A percentile compares a stretch with the other conserved stretches of the same genome.
phyloP scores from a whole-genome alignment of 768 basidiomycete genomes.

The Tubosaeta sp. region DNA sequence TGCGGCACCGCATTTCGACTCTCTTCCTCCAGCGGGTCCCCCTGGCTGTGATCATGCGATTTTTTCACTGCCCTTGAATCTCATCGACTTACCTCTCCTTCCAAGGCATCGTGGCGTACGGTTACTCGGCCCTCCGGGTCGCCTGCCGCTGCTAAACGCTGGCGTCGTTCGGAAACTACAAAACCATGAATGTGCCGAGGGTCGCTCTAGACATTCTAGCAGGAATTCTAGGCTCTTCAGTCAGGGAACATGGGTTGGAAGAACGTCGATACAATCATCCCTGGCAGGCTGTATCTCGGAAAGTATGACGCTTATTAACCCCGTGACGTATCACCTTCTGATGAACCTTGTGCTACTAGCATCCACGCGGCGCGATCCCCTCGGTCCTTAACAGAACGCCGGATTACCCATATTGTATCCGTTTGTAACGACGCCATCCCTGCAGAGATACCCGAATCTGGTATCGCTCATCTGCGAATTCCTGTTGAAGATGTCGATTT shows the following conservation, averaged over 20 bases:
- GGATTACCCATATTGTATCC: slow-evolving; percentile 76
- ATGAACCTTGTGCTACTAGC: slow-evolving; percentile 43
- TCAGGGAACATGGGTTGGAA: slow-evolving; percentile 44
- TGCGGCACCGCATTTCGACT: slow-evolving; percentile 25
- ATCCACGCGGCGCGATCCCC: slow-evolving; percentile 68
- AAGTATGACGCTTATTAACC: slow-evolving; percentile 49
- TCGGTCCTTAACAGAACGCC: slow-evolving; percentile 65
- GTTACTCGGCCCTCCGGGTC: slow-evolving; percentile 31
- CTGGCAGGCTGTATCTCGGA: slow-evolving; percentile 64
- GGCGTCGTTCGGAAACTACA: slow-evolving; percentile 25
- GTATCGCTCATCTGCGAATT: slow-evolving; percentile 66
- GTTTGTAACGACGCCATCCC: slow-evolving; percentile 72
- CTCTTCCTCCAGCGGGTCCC: slow-evolving; percentile 20
- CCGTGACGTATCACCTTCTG: slow-evolving; percentile 36
- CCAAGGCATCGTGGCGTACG: slow-evolving; percentile 22
- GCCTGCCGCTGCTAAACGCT: slow-evolving; percentile 21
- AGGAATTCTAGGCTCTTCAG: slow-evolving; percentile 26
- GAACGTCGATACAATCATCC: slow-evolving; percentile 65
- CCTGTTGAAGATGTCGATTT: slow-evolving; percentile 67
- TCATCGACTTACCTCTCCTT: slow-evolving; percentile 18
- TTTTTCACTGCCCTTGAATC: slow-evolving; percentile 28
- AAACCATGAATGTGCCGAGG: slow-evolving; percentile 30
- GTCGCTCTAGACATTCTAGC: slow-evolving; percentile 20
- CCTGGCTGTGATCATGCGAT: slow-evolving; percentile 31
- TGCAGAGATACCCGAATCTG: slow-evolving; percentile 65